Conservation (phyloP, 2,329 filamentous ascomycete species). For the Colletotrichum limetticola region DNA sequence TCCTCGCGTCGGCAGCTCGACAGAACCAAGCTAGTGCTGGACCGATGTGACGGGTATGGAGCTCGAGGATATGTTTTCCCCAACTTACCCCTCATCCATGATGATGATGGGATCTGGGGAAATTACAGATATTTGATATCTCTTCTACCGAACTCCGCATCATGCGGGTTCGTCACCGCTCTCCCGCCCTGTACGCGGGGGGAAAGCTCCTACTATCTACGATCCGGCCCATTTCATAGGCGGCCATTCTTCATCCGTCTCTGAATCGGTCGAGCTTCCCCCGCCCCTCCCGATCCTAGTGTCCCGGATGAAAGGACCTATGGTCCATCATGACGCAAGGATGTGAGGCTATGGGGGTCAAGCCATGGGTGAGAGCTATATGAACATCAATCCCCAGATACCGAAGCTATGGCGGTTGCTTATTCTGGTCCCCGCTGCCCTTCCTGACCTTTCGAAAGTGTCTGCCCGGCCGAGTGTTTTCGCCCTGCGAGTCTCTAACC, state of each 20-base stretch:
- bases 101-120: conserved; percentile 1
- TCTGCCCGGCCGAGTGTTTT: background rate
- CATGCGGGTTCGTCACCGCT: background rate
- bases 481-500: no score
- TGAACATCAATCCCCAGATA: background rate
- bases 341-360: background rate
- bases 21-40: background rate
- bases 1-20: background rate
- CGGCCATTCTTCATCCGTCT: conserved; percentile 8
- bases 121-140: background rate
- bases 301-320: conserved; percentile 1
- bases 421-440: background rate
- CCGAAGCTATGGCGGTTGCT: background rate
- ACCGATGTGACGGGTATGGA: conserved; percentile 10
- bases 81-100: conserved; percentile 25
- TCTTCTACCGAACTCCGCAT: conserved; percentile 8
- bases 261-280: background rate
- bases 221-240: background rate
- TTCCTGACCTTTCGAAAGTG: background rate
- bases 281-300: background rate
- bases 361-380: background rate
- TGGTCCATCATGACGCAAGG: conserved; percentile 1
- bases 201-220: background rate
- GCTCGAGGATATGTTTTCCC: background rate
- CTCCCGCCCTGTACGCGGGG: background rate